A percentile compares a stretch with the other conserved stretches of the same genome.
Conservation (phyloP, 352 stramenopile species). For the Phytophthora aleatoria region DNA sequence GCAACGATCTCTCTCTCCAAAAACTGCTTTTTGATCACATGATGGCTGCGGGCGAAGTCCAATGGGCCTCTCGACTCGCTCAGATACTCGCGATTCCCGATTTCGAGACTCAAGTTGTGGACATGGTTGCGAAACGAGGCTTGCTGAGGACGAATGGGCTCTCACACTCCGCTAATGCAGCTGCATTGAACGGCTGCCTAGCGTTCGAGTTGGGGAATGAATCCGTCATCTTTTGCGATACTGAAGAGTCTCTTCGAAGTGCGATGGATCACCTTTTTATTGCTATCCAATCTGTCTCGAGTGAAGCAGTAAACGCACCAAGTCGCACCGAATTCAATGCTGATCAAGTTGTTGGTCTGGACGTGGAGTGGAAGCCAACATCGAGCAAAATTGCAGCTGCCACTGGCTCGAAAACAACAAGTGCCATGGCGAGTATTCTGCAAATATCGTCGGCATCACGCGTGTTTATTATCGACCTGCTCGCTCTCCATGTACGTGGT, state of each 20-base stretch:
- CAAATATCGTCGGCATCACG: slow-evolving; percentile 55
- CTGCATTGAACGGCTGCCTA: slow-evolving; percentile 40
- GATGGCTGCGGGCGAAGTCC: slow-evolving; percentile 45
- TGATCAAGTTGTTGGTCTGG: slow-evolving; percentile 49
- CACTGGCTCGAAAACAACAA: slow-evolving; percentile 27
- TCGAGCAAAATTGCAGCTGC: slow-evolving; percentile 42
- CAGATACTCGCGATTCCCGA: slow-evolving; percentile 46
- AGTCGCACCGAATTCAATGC: slow-evolving; percentile 3
- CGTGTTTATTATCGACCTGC: slow-evolving; percentile 67
- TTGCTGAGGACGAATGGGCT: slow-evolving; percentile 19
- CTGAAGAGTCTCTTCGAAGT: slow-evolving; percentile 35
- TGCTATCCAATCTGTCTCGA: not conserved
- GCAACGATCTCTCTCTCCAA: slow-evolving; percentile 56
- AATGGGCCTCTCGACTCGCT: slow-evolving; percentile 42
- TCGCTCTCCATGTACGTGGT: slow-evolving; percentile 52
- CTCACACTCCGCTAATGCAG: slow-evolving; percentile 23
- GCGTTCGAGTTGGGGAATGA: slow-evolving; percentile 31
- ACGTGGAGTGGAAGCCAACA: slow-evolving; percentile 77
- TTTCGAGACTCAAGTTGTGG: slow-evolving; percentile 36
- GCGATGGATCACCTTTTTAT: slow-evolving; percentile 40
- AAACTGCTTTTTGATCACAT: slow-evolving; percentile 53
- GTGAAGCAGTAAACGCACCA: not conserved
- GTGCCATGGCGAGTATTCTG: slow-evolving; percentile 60
- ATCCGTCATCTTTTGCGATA: slow-evolving; percentile 48
- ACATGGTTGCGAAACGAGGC: slow-evolving; percentile 23